These are phyloP conservation scores for Maudiozyma humilis DNA, from an alignment of 1,139 yeast genomes.

Conservation along the genomic window DNA sequence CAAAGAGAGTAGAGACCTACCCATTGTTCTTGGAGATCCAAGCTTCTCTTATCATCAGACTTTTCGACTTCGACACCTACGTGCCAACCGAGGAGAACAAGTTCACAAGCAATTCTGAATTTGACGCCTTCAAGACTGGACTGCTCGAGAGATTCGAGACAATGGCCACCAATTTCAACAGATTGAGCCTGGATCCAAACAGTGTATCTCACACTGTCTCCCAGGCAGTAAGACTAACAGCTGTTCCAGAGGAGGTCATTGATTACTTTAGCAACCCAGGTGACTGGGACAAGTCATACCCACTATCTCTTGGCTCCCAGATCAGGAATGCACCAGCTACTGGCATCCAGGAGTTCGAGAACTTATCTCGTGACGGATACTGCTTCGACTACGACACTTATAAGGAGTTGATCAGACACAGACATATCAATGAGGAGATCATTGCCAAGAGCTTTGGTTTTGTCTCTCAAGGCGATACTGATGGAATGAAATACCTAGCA, in stretches of 20 bases:
- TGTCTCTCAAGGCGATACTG: conserved; percentile 11
- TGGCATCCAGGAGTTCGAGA: conserved; percentile 24
- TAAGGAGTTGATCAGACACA: conserved; percentile 18
- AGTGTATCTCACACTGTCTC: conserved; percentile 20
- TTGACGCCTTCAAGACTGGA: conserved; percentile 29
- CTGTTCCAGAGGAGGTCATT: conserved; percentile 19
- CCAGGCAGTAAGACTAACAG: conserved; percentile 27
- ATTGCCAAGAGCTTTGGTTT: conserved; percentile 16
- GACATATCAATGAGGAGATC: conserved; percentile 16
- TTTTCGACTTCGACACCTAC: conserved; percentile 45
- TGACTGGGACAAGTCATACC: conserved; percentile 31
- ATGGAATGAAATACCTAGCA: conserved; percentile 17
- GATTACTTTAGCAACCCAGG: conserved; percentile 27
- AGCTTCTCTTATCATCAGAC: conserved; percentile 40
- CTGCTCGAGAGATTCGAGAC: conserved; percentile 15
- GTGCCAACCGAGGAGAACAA: conserved; percentile 35
- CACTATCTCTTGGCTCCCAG: conserved; percentile 23
- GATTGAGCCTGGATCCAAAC: conserved; percentile 22
- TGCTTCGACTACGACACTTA: conserved; percentile 30
- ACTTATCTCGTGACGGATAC: conserved; percentile 22
- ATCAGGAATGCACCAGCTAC: conserved; percentile 22
- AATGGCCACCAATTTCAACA: conserved; percentile 20
- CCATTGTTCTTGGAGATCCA: conserved; percentile 28
- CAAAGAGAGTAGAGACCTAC: conserved; percentile 22
- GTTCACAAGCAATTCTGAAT: conserved; percentile 32